Conservation (phyloP, 352 stramenopile species). For the Globisporangium solare region DNA sequence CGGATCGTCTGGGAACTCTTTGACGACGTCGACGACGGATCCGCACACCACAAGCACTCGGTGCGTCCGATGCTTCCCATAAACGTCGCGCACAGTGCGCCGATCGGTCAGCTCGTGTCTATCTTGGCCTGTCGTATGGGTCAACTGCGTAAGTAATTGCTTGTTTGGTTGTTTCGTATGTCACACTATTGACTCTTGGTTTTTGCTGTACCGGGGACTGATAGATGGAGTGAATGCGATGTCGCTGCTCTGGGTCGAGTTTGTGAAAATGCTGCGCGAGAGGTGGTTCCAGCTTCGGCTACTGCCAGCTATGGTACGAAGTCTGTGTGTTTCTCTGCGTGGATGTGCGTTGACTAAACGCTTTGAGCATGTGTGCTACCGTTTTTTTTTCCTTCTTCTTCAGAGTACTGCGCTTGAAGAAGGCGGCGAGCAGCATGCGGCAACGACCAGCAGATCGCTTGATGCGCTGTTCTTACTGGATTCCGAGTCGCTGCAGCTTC, state of each 20-base stretch:
- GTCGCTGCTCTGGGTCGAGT: slow-evolving; percentile 79
- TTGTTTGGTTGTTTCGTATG: not conserved
- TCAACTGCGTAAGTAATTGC: slow-evolving; percentile 48
- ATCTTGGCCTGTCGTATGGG: slow-evolving; percentile 64
- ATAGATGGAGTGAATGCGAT: slow-evolving; percentile 71
- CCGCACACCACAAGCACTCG: not conserved
- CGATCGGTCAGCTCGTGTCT: slow-evolving; percentile 64
- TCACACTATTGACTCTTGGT: not conserved
- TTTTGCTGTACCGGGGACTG: not conserved
- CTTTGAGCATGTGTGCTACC: not conserved
- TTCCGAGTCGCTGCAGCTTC: slow-evolving; percentile 37
- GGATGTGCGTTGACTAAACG: not conserved
- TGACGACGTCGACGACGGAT: slow-evolving; percentile 28
- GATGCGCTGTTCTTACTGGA: slow-evolving; percentile 54
- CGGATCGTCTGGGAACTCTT: slow-evolving; percentile 52
- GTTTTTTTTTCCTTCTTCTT: not conserved
- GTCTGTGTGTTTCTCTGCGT: not conserved
- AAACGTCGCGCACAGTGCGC: slow-evolving; percentile 33
- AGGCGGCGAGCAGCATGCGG: slow-evolving; percentile 18
- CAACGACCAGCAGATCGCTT: slow-evolving; percentile 29
- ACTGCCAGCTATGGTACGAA: slow-evolving; percentile 65
- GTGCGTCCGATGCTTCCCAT: not conserved
- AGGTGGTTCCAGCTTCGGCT: slow-evolving; percentile 61
- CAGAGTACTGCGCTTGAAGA: slow-evolving; percentile 32
- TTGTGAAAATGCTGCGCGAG: slow-evolving; percentile 71